Conservation (phyloP, 768 basidiomycete species). For the Phylloporus sp. region DNA sequence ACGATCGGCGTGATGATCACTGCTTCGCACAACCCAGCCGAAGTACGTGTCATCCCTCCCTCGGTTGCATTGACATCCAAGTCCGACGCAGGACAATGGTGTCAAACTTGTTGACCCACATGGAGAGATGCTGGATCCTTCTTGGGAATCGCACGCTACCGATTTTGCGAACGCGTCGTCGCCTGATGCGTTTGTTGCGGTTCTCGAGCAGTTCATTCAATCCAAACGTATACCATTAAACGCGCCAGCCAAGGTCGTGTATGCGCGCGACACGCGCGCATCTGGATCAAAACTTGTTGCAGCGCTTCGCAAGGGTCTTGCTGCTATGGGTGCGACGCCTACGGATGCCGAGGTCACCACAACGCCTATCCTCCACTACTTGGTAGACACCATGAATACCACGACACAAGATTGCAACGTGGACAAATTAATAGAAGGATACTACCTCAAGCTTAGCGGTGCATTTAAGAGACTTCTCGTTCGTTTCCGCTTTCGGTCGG, state of each 20-base stretch:
- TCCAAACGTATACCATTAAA: slow-evolving; percentile 69
- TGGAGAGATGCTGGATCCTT: slow-evolving; percentile 93
- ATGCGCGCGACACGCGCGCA: slow-evolving; percentile 90
- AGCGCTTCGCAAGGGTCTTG: slow-evolving; percentile 79
- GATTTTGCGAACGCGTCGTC: slow-evolving; percentile 76
- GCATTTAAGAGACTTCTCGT: slow-evolving; percentile 89
- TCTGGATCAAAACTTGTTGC: slow-evolving; percentile 72
- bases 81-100: slow-evolving; percentile 77
- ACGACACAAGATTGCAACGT: slow-evolving; percentile 77
- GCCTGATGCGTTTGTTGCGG: slow-evolving; percentile 64
- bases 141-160: slow-evolving; percentile 91
- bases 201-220: slow-evolving; percentile 57
- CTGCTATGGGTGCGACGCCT: slow-evolving; percentile 60
- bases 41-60: slow-evolving; percentile 43
- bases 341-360: slow-evolving; percentile 83
- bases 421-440: slow-evolving; percentile 74
- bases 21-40: slow-evolving; percentile 98
- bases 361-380: slow-evolving; percentile 93
- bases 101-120: slow-evolving; percentile 97
- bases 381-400: slow-evolving; percentile 87
- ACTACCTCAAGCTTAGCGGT: slow-evolving; percentile 71
- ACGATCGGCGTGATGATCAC: slow-evolving; percentile 98
- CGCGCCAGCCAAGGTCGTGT: slow-evolving; percentile 78
- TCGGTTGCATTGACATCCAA: neutral
- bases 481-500: slow-evolving; percentile 29